Base-by-base conservation (phyloP, 1,284 basidiomycete species). In the Cutaneotrichosporon sp. region DNA sequence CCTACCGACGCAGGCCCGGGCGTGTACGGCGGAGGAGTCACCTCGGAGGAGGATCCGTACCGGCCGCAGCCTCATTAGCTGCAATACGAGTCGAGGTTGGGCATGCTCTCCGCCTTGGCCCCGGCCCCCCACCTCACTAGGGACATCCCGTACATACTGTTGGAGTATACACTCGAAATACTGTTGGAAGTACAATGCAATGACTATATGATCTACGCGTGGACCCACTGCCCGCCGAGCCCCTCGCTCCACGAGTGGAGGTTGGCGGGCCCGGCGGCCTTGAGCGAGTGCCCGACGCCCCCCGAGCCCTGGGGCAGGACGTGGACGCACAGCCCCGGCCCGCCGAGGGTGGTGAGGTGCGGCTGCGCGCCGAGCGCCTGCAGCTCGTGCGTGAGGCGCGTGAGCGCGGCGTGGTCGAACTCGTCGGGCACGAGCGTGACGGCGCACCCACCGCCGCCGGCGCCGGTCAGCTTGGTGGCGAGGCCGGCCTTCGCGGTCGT, bases 391-490 rank as follows among this genome's bases (percentile, higher is more conserved):
- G 88, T 82, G 65, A 95, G 84, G 62, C 82, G 78, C 45, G 83
- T 74, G 33, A 94, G 82, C 36, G 81, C 71, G 16, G 83, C 81
- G 56, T 85, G 83, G 54, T 85, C 77, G 81, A 92, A 88, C 66
- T 87, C 89, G 80, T 97, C 93, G 54, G 95, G 95, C 55, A 99
- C 84, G 34, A 99, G 85, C 6, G 95, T 98, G 29, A 99, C 93
- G 2, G 95, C 90, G 73, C 97, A 99, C 18, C 97, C 97, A 18
- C 97, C 97, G 29, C 97, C 97, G n/a, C 97, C 97, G 3, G 97
- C 95, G 45, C 97, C 97, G 2, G 97, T 99, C 58, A 99, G 81
- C 82, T 99, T 99, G n/a, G 95, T 97, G 67, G 88, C 87, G 52
- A 99, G 82, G 7, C 81, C 81, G 79, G 27, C 10, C 16, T 82